Base-by-base conservation (phyloP, 208 protist genomes). In the Acanthamoeba quina region DNA sequence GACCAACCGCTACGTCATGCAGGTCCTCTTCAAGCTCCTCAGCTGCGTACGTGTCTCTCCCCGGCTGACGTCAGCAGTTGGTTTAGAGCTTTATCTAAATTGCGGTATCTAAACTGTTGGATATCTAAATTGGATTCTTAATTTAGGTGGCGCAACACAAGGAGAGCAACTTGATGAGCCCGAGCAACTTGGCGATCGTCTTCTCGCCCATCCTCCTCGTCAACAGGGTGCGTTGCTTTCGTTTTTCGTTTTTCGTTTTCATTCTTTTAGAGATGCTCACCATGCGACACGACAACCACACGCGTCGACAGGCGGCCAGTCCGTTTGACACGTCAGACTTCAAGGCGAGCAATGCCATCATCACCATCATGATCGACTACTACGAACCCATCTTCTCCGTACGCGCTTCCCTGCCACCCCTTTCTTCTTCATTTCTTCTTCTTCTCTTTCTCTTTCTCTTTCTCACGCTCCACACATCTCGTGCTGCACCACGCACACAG, bases 1-100 rank as follows among this genome's bases (percentile, higher is more conserved):
- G 82, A 60, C 82, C 19, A 89, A 89, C 52, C 82, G 82, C 58
- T 89, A 70, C 58, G 82, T 68, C 11, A 60, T 89, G 82, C 82
- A 89, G n/a, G 82, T 89, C 31, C 82, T 89, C 52, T 89, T 89
- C 82, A 89, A 89, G 82, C 82, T 89, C 21, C 58, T 89, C 82
- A 60, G n/a, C 37, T 19, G 31, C 31, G 82, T 89, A 89, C 19
- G n/a, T n/a, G n/a, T n/a, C n/a, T n/a, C n/a, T n/a, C n/a, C n/a
- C n/a, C n/a, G n/a, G n/a, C n/a, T n/a, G n/a, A n/a, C n/a, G n/a
- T n/a, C n/a, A n/a, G n/a, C n/a, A n/a, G n/a, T n/a, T n/a, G n/a
- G n/a, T n/a, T n/a, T n/a, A n/a, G n/a, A n/a, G n/a, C n/a, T n/a
- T 3, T 37, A 37, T 37, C 37, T 37, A 37, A 37, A 37, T 37